These are phyloP conservation scores for Malassezia furfur DNA, from an alignment of 1,284 basidiomycete species.

Conservation along the genomic window DNA sequence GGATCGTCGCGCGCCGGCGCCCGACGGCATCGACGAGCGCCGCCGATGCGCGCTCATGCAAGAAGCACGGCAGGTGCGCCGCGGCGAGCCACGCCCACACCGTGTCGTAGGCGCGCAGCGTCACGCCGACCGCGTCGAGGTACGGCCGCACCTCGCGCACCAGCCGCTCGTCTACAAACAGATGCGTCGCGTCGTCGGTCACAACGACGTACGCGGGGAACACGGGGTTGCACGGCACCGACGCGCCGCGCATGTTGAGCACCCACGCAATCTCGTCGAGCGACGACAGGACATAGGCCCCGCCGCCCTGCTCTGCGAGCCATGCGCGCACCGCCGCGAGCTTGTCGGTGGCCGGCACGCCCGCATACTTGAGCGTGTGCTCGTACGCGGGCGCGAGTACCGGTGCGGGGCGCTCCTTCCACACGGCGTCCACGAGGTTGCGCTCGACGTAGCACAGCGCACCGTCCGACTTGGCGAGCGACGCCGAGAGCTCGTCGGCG, in stretches of 20 bases:
- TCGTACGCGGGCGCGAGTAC: conserved; percentile 63
- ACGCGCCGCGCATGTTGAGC: conserved; percentile 39
- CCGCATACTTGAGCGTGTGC: conserved; percentile 66
- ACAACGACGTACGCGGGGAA: conserved; percentile 40
- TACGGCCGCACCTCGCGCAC: conserved; percentile 10
- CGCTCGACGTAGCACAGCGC: conserved; percentile 55
- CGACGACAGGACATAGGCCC: conserved; percentile 29
- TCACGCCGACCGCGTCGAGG: conserved; percentile 3
- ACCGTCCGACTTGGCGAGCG: conserved; percentile 11
- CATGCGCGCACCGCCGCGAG: conserved; percentile 35
- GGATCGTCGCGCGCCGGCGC: background rate
- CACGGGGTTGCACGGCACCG: conserved; percentile 39
- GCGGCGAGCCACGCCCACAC: conserved; percentile 8
- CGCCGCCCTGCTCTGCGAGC: conserved; percentile 15
- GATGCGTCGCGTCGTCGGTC: conserved; percentile 14
- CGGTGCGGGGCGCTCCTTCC: conserved; percentile 63
- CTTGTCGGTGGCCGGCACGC: conserved; percentile 50
- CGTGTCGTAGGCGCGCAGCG: conserved; percentile 4
- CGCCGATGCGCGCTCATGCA: conserved; percentile 18
- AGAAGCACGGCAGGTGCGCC: conserved; percentile 25
- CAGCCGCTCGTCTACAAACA: conserved; percentile 34
- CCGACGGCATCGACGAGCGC: conserved; percentile 16
- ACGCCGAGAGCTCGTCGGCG: conserved; percentile 48
- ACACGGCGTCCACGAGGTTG: conserved; percentile 78
- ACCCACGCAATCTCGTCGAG: conserved; percentile 44